Base-by-base conservation (phyloP, 2,329 filamentous ascomycete species). In the Aspergillus thermomutatus region DNA sequence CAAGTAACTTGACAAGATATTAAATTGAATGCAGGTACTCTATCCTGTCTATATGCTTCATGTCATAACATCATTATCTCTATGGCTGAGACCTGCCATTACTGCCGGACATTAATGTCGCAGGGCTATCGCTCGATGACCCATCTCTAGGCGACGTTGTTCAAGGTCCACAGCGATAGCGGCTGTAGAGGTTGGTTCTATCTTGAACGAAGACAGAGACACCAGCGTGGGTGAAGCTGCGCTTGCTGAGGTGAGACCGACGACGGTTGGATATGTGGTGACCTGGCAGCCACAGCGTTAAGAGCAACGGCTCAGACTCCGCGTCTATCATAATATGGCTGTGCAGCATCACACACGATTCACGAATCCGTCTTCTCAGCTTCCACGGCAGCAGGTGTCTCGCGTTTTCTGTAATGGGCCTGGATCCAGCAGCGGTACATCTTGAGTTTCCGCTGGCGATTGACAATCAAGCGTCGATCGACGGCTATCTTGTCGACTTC, bases 381-480 rank as follows among this genome's bases (percentile, higher is more conserved):
- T 3, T 47, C 52, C 8, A 27, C 45, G 3, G 56, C 40, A 8
- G 40, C 17, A 43, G 59, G 37, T 11, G 55, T 58, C 23, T 53
- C 63, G n/a, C 66, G 68, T 59, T 78, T 79, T 50, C 60, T 61
- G 59, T 79, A 78, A 28, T 77, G 72, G 4, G 74, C 77, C 60
- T 79, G 77, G 58, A 79, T 72, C 70, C 94, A 99, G 79, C 93
- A 97, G 59, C 94, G 86, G 75, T 97, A 97, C 94, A 99, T 99
- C 78, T 97, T 99, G 50, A 96, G 80, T 76, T 92, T 89, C 68
- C 88, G 85, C 54, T 92, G 90, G 62, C 94, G 86, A 73, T 99
- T 99, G 55, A 99, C 91, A 54, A 99, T 82, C 79, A 99, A 82
- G 58, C 94, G 86, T 63, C 91, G 87, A 72, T 99, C 94, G 54